A percentile compares a stretch with the other conserved stretches of the same genome.
phyloP scores from a whole-genome alignment of 1,284 basidiomycete genomes.

The Ganoderma meredithae region DNA sequence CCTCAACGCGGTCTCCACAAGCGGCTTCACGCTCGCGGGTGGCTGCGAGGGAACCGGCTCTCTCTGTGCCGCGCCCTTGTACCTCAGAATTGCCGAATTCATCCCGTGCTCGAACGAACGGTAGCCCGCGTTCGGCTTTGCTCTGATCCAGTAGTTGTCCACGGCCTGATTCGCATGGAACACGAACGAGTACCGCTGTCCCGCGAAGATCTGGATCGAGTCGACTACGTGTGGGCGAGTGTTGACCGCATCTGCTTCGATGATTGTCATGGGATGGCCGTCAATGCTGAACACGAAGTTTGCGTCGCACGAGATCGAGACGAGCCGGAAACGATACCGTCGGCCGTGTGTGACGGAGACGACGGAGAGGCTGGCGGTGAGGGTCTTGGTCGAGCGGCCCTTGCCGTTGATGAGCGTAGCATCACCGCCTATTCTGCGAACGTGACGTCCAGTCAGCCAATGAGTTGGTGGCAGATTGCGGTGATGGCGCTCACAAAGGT shows the following conservation, averaged over 20 bases:
- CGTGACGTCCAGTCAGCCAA: neutral
- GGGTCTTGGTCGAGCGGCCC: slow-evolving; percentile 40
- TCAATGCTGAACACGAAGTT: slow-evolving; percentile 45
- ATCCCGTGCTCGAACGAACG: slow-evolving; percentile 46
- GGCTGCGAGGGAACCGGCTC: slow-evolving; percentile 50
- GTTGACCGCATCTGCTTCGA: slow-evolving; percentile 44
- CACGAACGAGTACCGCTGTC: slow-evolving; percentile 49
- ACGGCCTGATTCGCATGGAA: slow-evolving; percentile 30
- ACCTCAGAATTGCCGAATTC: slow-evolving; percentile 63
- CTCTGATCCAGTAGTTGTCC: slow-evolving; percentile 36
- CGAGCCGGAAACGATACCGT: slow-evolving; percentile 51
- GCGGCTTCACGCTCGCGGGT: slow-evolving; percentile 22
- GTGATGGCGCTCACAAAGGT: neutral
- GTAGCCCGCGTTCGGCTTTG: slow-evolving; percentile 43
- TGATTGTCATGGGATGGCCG: slow-evolving; percentile 44
- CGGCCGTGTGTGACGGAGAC: slow-evolving; percentile 43
- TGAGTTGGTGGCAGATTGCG: neutral
- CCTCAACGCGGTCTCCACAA: slow-evolving; percentile 42
- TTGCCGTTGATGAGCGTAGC: slow-evolving; percentile 60
- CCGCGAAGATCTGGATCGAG: slow-evolving; percentile 44
- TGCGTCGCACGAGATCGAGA: slow-evolving; percentile 53
- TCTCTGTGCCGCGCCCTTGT: slow-evolving; percentile 49
- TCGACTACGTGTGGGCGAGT: slow-evolving; percentile 44
- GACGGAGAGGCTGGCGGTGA: slow-evolving; percentile 39
- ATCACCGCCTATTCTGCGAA: slow-evolving; percentile 19